Conservation (phyloP, 2,329 filamentous ascomycete species). For the Venturia nashicola region DNA sequence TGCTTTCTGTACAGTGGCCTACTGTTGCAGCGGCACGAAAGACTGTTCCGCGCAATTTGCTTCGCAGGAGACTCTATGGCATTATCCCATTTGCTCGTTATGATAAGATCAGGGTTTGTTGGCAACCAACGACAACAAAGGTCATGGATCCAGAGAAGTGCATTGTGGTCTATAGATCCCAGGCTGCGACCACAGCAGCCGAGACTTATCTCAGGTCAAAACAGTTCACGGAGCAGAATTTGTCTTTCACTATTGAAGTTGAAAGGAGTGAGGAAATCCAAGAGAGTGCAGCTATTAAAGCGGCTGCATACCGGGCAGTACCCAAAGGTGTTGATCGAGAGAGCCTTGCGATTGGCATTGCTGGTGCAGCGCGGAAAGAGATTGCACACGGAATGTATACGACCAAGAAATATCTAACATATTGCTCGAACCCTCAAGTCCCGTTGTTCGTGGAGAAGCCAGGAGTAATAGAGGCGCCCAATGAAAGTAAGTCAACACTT, state of each 20-base stretch:
- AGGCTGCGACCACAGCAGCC: neutral
- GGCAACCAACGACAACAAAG: neutral
- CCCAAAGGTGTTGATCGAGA: slow-evolving; percentile 1
- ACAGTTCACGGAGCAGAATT: neutral
- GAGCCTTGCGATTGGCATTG: neutral
- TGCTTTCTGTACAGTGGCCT: neutral
- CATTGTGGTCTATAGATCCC: neutral
- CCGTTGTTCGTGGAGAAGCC: neutral
- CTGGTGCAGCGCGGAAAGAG: neutral
- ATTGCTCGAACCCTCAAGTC: neutral
- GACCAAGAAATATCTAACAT: neutral
- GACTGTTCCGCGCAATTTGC: neutral
- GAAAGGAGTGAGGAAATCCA: neutral
- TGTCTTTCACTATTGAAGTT: neutral
- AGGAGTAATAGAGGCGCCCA: neutral
- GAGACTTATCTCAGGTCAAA: neutral
- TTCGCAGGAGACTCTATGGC: neutral
- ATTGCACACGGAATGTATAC: neutral
- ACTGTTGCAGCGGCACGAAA: neutral
- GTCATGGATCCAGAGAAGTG: neutral
- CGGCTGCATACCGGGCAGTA: neutral
- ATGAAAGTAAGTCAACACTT: neutral
- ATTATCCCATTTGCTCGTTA: neutral
- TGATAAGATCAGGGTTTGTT: neutral
- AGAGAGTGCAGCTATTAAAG: neutral